phyloP scores from a whole-genome alignment of 2,329 filamentous ascomycete genomes.

The Macrophomina pseudophaseolina region DNA sequence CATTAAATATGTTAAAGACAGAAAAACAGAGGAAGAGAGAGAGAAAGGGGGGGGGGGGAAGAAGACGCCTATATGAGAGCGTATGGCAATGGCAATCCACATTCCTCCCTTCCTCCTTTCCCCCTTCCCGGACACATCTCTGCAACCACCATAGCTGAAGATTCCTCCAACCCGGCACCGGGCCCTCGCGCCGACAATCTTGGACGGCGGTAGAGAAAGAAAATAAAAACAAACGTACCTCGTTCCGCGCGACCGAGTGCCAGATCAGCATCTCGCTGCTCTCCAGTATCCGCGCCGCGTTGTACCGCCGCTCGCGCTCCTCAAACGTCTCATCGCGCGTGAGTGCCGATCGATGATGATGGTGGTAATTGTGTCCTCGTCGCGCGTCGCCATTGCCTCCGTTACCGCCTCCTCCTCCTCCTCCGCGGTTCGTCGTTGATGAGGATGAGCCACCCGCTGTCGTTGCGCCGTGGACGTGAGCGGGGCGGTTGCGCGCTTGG shows the following conservation, averaged over 20 bases:
- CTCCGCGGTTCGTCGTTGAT: too few relatives aligned
- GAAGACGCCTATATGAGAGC: too few relatives aligned
- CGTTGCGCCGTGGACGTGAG: slow-evolving; percentile 24
- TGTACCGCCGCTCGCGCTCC: slow-evolving; percentile 34
- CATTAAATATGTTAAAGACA: too few relatives aligned
- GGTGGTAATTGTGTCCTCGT: background rate
- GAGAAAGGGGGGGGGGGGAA: too few relatives aligned
- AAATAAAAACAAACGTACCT: slow-evolving; percentile 35
- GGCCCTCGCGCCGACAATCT: too few relatives aligned
- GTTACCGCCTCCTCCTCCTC: background rate
- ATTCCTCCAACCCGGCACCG: too few relatives aligned
- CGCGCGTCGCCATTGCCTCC: background rate
- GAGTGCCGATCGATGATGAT: slow-evolving; percentile 2
- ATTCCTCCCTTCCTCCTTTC: too few relatives aligned
- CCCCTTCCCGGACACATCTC: too few relatives aligned
- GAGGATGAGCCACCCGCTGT: background rate
- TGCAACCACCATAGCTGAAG: too few relatives aligned
- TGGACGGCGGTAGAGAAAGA: background rate
- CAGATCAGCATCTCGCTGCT: slow-evolving; percentile 46
- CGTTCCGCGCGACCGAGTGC: slow-evolving; percentile 38
- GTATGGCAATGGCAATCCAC: too few relatives aligned
- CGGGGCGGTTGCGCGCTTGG: slow-evolving; percentile 35
- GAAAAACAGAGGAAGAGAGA: too few relatives aligned
- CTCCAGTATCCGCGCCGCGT: slow-evolving; percentile 41
- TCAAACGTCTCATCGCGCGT: slow-evolving; percentile 36